Percentiles rank a stretch among this genome's conserved stretches.
phyloP scores from a whole-genome alignment of 2,329 filamentous ascomycete genomes.

The Cladosporium sp. region DNA sequence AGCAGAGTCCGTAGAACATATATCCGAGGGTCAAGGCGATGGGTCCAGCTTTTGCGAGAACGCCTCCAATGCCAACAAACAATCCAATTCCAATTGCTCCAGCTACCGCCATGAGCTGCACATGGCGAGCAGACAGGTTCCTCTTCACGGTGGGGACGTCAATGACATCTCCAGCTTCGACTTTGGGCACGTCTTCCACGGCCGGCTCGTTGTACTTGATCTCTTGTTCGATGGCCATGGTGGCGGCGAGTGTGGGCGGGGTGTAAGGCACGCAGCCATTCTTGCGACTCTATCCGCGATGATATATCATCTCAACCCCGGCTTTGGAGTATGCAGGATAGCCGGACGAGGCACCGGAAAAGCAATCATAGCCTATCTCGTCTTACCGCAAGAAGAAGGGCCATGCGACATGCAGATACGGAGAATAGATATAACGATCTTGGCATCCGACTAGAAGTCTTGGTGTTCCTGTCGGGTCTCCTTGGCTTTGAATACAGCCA shows the following conservation, averaged over 20 bases:
- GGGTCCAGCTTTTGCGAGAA: constrained; percentile 35
- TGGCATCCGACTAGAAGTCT: neutral
- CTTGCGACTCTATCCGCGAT: neutral
- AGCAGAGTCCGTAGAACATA: constrained; percentile 17
- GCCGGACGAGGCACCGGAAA: neutral
- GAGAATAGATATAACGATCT: neutral
- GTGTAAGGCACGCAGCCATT: neutral
- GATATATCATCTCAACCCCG: neutral
- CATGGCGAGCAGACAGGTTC: constrained; percentile 10
- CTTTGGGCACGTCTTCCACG: neutral
- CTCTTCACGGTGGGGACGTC: neutral
- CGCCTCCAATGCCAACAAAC: constrained; percentile 16
- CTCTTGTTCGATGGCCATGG: neutral
- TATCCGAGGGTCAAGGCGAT: constrained; percentile 37
- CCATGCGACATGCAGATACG: neutral
- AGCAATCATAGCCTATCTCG: neutral
- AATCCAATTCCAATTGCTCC: constrained; percentile 19
- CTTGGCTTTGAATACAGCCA: neutral
- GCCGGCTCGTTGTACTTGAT: neutral
- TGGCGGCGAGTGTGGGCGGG: neutral
- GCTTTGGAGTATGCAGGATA: neutral
- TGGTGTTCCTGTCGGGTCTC: neutral
- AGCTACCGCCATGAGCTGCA: constrained; percentile 21
- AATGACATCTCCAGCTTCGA: constrained; percentile 1
- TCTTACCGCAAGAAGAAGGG: neutral